Percentiles rank a stretch among this genome's conserved stretches.
Conservation (phyloP, 192 early-diverging fungal genomes). For the Allomyces arbusculus region DNA sequence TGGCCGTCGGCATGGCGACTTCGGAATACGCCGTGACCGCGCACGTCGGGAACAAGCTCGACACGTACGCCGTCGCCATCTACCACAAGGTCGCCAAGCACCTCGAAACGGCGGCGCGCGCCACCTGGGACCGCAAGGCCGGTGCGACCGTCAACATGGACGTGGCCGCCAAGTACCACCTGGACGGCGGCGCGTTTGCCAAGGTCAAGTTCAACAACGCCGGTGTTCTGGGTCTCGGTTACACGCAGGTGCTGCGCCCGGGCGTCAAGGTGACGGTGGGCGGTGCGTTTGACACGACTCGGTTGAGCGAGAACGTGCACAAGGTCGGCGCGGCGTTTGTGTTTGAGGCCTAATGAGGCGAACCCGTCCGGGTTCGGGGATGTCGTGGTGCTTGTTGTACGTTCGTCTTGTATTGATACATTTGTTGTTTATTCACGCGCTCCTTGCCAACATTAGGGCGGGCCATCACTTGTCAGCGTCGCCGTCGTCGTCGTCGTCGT, state of each 20-base stretch:
- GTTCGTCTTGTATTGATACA: no score
- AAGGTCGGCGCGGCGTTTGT: constrained; percentile 77
- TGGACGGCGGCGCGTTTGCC: no score
- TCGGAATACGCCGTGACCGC: constrained; percentile 75
- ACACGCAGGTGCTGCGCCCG: constrained; percentile 74
- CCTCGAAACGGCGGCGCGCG: constrained; percentile 88
- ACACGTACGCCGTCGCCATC: constrained; percentile 76
- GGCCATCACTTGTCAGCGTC: no score
- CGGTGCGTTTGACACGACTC: constrained; percentile 81
- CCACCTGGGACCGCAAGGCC: constrained; percentile 45
- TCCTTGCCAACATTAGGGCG: no score
- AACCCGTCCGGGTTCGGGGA: no score
- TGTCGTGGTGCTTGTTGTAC: no score
- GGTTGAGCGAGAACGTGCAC: constrained; percentile 82
- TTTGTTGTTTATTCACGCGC: no score
- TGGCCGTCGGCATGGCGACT: constrained; percentile 65
- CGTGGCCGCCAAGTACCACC: no score
- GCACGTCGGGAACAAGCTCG: constrained; percentile 76
- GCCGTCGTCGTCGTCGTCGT: no score
- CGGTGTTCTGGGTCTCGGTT: constrained; percentile 78
- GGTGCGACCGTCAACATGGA: constrained; percentile 13
- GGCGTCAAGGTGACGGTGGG: constrained; percentile 89
- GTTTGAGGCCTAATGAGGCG: constrained; percentile 53
- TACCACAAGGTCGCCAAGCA: constrained; percentile 82
- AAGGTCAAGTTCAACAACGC: constrained; percentile 2